Evolutionary conservation across 2,329 filamentous ascomycete species (phyloP).

Genomic region (Fusarium palustre): DNA sequence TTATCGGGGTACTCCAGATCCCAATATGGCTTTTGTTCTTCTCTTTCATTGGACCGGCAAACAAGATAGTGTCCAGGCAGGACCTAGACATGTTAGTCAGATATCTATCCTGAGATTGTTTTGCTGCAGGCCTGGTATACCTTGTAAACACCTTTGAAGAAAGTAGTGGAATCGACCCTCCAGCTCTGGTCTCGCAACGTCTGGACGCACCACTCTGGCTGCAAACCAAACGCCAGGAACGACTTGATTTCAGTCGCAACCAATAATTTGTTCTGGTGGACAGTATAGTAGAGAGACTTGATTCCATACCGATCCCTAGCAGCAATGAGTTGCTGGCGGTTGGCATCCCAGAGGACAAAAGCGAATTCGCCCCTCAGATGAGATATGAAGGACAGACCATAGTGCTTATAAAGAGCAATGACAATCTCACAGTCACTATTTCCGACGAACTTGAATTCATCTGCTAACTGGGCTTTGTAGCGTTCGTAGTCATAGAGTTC

Average conservation of each 20-base stretch:
- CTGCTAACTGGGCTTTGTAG: background rate
- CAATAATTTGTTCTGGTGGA: background rate
- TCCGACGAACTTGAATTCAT: conserved; percentile 4
- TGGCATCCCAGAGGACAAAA: conserved; percentile 3
- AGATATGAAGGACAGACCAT: conserved; percentile 1
- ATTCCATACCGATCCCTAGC: conserved; percentile 7
- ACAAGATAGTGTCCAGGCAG: conserved; percentile 2
- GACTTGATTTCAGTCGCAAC: conserved; percentile 17
- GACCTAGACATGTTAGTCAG: background rate
- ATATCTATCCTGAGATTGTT: rapidly evolving
- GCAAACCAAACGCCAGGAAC: conserved; percentile 1
- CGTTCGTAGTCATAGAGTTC: conserved; percentile 3
- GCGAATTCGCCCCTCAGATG: conserved; percentile 3
- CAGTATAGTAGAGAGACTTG: conserved; percentile 6
- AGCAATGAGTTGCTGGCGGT: background rate
- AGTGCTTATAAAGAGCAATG: conserved; percentile 8
- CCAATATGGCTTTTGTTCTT: conserved; percentile 6
- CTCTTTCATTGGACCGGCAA: background rate
- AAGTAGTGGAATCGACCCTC: conserved; percentile 1
- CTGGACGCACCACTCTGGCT: background rate
- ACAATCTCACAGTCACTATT: conserved; percentile 14
- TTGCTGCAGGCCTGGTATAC: background rate
- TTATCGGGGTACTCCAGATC: conserved; percentile 12
- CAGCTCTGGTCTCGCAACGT: conserved; percentile 1
- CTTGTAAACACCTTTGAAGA: conserved; percentile 3